A percentile compares a stretch with the other conserved stretches of the same genome.
phyloP scores from a whole-genome alignment of 495 filamentous ascomycete genomes.

The Staphylotrichum tortipilum region DNA sequence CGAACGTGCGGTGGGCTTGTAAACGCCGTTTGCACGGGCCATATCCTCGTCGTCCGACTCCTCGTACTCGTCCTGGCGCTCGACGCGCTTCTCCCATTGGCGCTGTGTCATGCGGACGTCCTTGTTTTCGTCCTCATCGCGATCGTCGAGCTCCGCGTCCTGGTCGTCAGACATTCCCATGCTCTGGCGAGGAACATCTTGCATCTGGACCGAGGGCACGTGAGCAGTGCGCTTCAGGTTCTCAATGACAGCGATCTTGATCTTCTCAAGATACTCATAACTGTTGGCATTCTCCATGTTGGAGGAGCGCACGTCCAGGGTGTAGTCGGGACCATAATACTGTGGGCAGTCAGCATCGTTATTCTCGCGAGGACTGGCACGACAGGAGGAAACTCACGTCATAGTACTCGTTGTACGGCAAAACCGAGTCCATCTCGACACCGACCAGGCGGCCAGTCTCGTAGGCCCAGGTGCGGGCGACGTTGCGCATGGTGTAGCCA shows the following conservation, averaged over 20 bases:
- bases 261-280: slow-evolving; percentile 89
- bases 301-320: slow-evolving; percentile 85
- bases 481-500: slow-evolving; percentile 98
- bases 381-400: slow-evolving; percentile 51
- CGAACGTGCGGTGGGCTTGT: slow-evolving; percentile 51
- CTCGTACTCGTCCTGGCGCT: slow-evolving; percentile 69
- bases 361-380: slow-evolving; percentile 25
- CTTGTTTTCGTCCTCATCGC: slow-evolving; percentile 84
- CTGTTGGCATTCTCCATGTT: slow-evolving; percentile 99
- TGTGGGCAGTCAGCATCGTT: slow-evolving; percentile 34
- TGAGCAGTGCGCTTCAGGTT: slow-evolving; percentile 84
- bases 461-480: slow-evolving; percentile 93
- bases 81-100: slow-evolving; percentile 69
- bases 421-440: slow-evolving; percentile 62
- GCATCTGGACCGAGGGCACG: slow-evolving; percentile 89
- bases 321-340: slow-evolving; percentile 97
- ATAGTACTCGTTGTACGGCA: slow-evolving; percentile 99
- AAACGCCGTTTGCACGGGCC: slow-evolving; percentile 62
- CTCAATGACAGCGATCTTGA: slow-evolving; percentile 82
- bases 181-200: slow-evolving; percentile 77
- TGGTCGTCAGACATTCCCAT: slow-evolving; percentile 68
- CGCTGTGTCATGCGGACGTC: slow-evolving; percentile 78
- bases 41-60: slow-evolving; percentile 85
- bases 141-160: slow-evolving; percentile 79
- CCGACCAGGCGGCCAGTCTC: slow-evolving; percentile 89